Base-by-base conservation (phyloP, 2,329 filamentous ascomycete species). In the Triangularia setosa region DNA sequence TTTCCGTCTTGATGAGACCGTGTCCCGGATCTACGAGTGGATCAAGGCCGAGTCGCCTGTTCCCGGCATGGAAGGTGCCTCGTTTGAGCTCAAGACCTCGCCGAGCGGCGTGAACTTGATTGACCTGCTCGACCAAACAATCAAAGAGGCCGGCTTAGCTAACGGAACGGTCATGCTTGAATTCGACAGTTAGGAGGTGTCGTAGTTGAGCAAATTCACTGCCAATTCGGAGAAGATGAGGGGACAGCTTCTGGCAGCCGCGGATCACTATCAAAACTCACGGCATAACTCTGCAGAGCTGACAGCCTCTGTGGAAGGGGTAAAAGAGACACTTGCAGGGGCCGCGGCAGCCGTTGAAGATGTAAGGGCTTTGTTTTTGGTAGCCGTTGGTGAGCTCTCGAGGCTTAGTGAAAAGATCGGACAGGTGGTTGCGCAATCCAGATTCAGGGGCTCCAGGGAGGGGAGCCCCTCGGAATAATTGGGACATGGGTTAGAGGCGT, bases 151-250 rank as follows among this genome's bases (percentile, higher is more conserved):
- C 0, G 92, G 93, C 0, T 77, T 99, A 71, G 96, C 95, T 81
- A 94, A 96, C 73, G 93, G 90, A 3, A 97, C 93, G 0, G 90
- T 99, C 7, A 97, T 97, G 92, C 89, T 99, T 70, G 95, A 97
- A 76, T 96, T 93, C 73, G 77, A 91, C 64, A 9, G 7, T 21
- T 48, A 48, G 40, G 89, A 91, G 75, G 82, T 85, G 14, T 3
- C 33, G 14, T 48, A 5, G 40, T 8, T 2, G n/a, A 4, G n/a
- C n/a, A 9, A 48, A 5, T 8, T 21, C n/a, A 6, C 3, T 9
- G 18, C 5, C 40, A 2, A 1, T 9, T 8, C n/a, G n/a, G 40
- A 48, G 40, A 48, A 18, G 40, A 8, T 48, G 4, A 48, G 40
- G 40, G 12, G 11, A 4, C 11, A 16, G 3, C n/a, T 48, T 8